Evolutionary conservation across 164 flowering plant species (phyloP).

Genomic region (Vitis rupestris): DNA sequence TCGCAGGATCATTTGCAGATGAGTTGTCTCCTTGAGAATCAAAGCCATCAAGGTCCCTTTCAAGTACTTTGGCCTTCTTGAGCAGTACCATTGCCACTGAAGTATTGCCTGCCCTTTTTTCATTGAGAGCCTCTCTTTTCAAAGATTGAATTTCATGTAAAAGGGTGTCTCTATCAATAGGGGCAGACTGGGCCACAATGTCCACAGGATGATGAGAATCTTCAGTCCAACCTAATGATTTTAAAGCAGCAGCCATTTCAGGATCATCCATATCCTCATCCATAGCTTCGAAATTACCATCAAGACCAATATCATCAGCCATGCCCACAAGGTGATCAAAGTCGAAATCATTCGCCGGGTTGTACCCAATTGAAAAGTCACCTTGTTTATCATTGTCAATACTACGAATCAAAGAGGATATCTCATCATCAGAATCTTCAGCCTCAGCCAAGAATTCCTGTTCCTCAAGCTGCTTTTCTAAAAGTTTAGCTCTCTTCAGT

Average conservation of each 20-base stretch:
- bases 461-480: slow-evolving; percentile 87
- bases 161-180: slow-evolving; percentile 40
- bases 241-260: slow-evolving; percentile 62
- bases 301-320: slow-evolving; percentile 43
- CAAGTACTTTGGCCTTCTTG: slow-evolving; percentile 77
- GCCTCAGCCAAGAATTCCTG: slow-evolving; percentile 72
- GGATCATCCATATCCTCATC: slow-evolving; percentile 89
- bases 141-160: slow-evolving; percentile 53
- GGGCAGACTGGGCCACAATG: slow-evolving; percentile 13
- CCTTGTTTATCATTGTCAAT: slow-evolving; percentile 58
- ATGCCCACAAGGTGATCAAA: slow-evolving; percentile 37
- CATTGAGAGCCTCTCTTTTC: slow-evolving; percentile 65
- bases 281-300: slow-evolving; percentile 68
- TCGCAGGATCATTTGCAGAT: slow-evolving; percentile 4
- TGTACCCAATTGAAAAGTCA: slow-evolving; percentile 22
- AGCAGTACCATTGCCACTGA: slow-evolving; percentile 65
- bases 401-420: slow-evolving; percentile 57
- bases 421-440: slow-evolving; percentile 91
- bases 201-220: slow-evolving; percentile 37
- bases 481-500: slow-evolving; percentile 76
- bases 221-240: slow-evolving; percentile 83
- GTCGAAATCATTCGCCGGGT: slow-evolving; percentile 31
- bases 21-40: slow-evolving; percentile 22
- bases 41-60: slow-evolving; percentile 44
- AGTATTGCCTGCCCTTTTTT: slow-evolving; percentile 71